Conservation (phyloP, 2,329 filamentous ascomycete species). For the Pseudocercospora fuligena region DNA sequence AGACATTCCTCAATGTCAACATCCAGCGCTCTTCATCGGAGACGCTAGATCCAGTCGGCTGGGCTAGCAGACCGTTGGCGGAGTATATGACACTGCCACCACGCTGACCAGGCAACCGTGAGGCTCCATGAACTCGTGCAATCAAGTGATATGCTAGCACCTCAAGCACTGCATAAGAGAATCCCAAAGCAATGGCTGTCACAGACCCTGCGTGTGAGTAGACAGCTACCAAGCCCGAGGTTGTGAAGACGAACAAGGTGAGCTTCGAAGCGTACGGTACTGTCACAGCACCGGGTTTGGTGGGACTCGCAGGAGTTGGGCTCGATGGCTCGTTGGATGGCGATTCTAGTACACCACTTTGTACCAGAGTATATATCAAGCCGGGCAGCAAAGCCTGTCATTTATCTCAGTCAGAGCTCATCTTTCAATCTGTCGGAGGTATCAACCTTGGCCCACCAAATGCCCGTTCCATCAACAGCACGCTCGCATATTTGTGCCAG, state of each 20-base stretch:
- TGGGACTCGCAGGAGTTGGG: conserved; percentile 20
- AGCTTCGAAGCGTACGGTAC: conserved; percentile 35
- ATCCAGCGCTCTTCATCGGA: conserved; percentile 23
- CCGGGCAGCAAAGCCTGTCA: conserved; percentile 38
- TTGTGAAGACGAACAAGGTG: conserved; percentile 41
- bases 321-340: background rate
- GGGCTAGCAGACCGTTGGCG: conserved; percentile 41
- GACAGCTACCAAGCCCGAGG: conserved; percentile 45
- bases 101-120: conserved; percentile 30
- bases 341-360: conserved; percentile 26
- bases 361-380: conserved; percentile 30
- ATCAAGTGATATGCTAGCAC: conserved; percentile 49
- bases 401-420: conserved; percentile 33
- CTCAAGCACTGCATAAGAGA: conserved; percentile 49
- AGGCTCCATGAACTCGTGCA: conserved; percentile 38
- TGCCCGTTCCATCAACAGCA: conserved; percentile 49
- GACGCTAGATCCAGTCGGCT: conserved; percentile 25
- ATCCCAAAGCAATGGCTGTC: conserved; percentile 45
- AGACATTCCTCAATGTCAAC: conserved; percentile 37
- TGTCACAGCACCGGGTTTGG: conserved; percentile 17
- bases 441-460: conserved; percentile 53
- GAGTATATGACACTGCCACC: conserved; percentile 41
- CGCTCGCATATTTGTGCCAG: conserved; percentile 51
- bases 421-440: background rate
- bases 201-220: conserved; percentile 41